Conservation (phyloP, 352 stramenopile genomes). For the Pythium apleroticum region DNA sequence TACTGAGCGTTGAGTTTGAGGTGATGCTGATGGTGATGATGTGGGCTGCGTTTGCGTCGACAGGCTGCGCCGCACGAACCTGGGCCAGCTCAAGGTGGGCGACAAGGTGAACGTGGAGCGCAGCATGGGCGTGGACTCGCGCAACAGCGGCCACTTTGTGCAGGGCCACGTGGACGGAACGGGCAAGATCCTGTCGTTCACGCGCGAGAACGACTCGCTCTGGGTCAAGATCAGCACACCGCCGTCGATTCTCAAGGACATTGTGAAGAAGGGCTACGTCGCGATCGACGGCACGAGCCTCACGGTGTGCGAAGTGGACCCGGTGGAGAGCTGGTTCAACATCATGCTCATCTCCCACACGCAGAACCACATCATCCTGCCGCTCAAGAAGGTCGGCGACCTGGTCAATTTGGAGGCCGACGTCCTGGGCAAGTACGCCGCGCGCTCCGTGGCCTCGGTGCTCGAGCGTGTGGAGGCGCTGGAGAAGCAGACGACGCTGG, state of each 20-base stretch:
- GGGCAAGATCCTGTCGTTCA: constrained; percentile 89
- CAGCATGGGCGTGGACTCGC: constrained; percentile 82
- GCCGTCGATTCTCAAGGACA: constrained; percentile 88
- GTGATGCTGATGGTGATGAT: neutral
- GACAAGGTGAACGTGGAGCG: constrained; percentile 96
- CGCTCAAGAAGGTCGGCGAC: constrained; percentile 88
- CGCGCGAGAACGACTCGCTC: constrained; percentile 94
- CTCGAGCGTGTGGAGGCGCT: constrained; percentile 58
- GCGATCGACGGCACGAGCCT: constrained; percentile 98
- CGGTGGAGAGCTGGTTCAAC: constrained; percentile 91
- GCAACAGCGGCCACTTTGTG: constrained; percentile 98
- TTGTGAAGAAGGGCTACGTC: constrained; percentile 95
- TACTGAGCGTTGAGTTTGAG: neutral
- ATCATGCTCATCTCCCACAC: constrained; percentile 99
- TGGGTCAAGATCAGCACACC: constrained; percentile 92
- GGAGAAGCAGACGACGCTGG: constrained; percentile 49
- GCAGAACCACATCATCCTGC: constrained; percentile 96
- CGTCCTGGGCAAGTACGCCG: constrained; percentile 92
- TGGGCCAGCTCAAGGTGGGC: constrained; percentile 63
- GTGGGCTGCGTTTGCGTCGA: neutral
- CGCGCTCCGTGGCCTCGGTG: constrained; percentile 67
- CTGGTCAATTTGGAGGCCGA: constrained; percentile 92
- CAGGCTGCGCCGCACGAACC: constrained; percentile 91
- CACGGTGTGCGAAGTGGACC: constrained; percentile 94
- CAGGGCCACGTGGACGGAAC: constrained; percentile 98